These are phyloP conservation scores for Massospora cicadina DNA, from an alignment of 371 early-diverging fungal species.

Conservation along the genomic window DNA sequence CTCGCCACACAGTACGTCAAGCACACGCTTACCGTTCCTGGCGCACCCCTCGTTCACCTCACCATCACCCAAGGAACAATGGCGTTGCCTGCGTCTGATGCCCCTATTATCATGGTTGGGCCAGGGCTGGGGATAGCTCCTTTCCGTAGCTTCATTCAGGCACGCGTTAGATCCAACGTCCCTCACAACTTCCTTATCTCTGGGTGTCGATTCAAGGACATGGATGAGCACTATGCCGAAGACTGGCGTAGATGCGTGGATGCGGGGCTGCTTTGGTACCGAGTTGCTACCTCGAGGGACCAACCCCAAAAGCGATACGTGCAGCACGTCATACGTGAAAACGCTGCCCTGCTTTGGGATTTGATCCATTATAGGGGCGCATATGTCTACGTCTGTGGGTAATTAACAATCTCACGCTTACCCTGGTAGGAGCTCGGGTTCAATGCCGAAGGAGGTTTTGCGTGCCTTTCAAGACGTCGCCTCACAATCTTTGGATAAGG, in stretches of 20 bases:
- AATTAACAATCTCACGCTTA: too few species aligned
- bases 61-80: conserved; percentile 54
- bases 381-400: background rate
- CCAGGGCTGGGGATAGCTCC: conserved; percentile 86
- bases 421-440: background rate
- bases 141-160: conserved; percentile 68
- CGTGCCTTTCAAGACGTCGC: background rate
- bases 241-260: conserved; percentile 34
- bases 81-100: conserved; percentile 28
- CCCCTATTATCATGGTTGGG: conserved; percentile 53
- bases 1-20: conserved; percentile 66
- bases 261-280: conserved; percentile 31
- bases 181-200: conserved; percentile 53
- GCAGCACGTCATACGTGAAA: background rate
- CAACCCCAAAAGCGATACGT: background rate
- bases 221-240: conserved; percentile 51
- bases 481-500: background rate
- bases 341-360: background rate
- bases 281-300: conserved; percentile 65
- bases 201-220: conserved; percentile 51
- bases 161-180: conserved; percentile 27
- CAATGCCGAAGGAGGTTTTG: background rate
- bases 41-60: conserved; percentile 24
- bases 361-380: background rate
- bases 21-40: conserved; percentile 40